Conservation (phyloP, 2,329 filamentous ascomycete species). For the Hypoxylon sp. region DNA sequence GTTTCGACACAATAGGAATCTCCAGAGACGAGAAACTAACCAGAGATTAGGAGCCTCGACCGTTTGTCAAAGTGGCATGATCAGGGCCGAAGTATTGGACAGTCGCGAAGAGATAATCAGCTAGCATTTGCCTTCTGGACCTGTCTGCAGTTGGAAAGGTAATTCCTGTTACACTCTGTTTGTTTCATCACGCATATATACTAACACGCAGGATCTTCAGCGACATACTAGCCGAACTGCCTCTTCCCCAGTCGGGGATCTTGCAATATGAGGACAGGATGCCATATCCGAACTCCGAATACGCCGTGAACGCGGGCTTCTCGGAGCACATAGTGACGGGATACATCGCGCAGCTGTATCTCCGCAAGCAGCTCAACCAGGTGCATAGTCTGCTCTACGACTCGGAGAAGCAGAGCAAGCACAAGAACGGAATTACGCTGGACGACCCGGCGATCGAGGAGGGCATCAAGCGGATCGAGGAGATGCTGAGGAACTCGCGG, state of each 20-base stretch:
- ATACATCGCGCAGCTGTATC: constrained; percentile 70
- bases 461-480: constrained; percentile 57
- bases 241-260: constrained; percentile 67
- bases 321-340: constrained; percentile 61
- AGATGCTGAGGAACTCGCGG: constrained; percentile 54
- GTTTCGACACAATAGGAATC: constrained; percentile 2
- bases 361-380: constrained; percentile 70
- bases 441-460: constrained; percentile 43
- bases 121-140: constrained; percentile 88
- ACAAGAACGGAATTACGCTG: constrained; percentile 34
- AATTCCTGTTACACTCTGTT: constrained; percentile 30
- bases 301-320: constrained; percentile 55
- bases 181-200: not conserved
- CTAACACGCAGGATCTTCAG: constrained; percentile 54
- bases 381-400: constrained; percentile 67
- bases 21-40: constrained; percentile 10
- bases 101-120: constrained; percentile 65
- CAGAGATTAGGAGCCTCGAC: constrained; percentile 55
- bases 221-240: constrained; percentile 90
- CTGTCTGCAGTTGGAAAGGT: constrained; percentile 91
- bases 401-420: constrained; percentile 46
- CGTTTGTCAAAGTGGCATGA: constrained; percentile 56
- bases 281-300: constrained; percentile 68
- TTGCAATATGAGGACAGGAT: constrained; percentile 70
- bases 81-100: constrained; percentile 45